These are phyloP conservation scores for Pterula multifida DNA, from an alignment of 1,284 basidiomycete species.

Conservation along the genomic window DNA sequence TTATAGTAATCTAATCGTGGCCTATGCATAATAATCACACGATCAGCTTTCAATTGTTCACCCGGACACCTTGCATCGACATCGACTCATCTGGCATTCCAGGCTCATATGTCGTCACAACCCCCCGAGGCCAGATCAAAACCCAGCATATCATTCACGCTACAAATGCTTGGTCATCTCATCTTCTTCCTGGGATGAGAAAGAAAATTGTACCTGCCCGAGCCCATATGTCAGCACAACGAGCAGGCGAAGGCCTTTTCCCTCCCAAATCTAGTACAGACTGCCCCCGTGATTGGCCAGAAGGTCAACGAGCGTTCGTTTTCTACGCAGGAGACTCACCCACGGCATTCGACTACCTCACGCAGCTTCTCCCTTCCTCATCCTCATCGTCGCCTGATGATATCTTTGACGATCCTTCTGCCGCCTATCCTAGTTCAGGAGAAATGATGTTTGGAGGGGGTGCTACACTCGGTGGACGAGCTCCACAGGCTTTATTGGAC, in stretches of 20 bases:
- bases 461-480: constrained; percentile 19
- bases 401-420: neutral
- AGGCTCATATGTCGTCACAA: constrained; percentile 31
- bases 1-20: too few relatives aligned
- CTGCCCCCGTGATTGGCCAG: constrained; percentile 9
- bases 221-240: constrained; percentile 58
- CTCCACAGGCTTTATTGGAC: constrained; percentile 17
- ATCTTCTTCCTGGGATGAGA: constrained; percentile 55
- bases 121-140: constrained; percentile 40
- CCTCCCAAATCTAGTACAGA: constrained; percentile 6
- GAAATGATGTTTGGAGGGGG: constrained; percentile 60
- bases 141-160: constrained; percentile 63
- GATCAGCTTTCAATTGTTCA: constrained; percentile 37
- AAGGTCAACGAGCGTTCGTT: constrained; percentile 37
- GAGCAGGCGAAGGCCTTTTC: constrained; percentile 25
- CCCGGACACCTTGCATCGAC: constrained; percentile 35
- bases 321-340: constrained; percentile 33
- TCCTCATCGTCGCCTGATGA: constrained; percentile 1
- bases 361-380: constrained; percentile 38
- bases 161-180: constrained; percentile 66
- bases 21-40: too few relatives aligned
- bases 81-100: constrained; percentile 19
- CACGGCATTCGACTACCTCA: constrained; percentile 57
- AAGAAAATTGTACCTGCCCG: constrained; percentile 44
- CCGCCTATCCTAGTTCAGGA: constrained; percentile 14